These are phyloP conservation scores for Metarhizium sp. DNA, from an alignment of 2,329 filamentous ascomycete genomes.

Conservation along the genomic window DNA sequence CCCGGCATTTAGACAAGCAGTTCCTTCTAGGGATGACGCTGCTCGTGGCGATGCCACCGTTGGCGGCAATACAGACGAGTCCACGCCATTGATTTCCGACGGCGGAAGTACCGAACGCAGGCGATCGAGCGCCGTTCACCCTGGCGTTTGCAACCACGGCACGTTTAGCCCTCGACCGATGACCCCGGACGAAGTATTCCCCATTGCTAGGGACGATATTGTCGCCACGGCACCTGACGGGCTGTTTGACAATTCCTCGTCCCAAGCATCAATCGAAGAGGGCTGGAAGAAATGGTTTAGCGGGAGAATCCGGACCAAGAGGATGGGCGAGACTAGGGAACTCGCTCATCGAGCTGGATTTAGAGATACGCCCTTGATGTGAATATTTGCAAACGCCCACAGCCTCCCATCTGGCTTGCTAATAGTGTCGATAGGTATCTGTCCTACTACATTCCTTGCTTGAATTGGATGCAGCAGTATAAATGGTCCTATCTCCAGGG, in stretches of 20 bases:
- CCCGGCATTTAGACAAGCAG: constrained; percentile 6
- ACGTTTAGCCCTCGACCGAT: constrained; percentile 63
- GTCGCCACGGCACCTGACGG: constrained; percentile 23
- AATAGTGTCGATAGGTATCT: constrained; percentile 55
- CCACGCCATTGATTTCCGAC: constrained; percentile 37
- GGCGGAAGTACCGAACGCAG: constrained; percentile 3
- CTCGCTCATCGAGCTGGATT: constrained; percentile 67
- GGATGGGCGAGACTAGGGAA: constrained; percentile 62
- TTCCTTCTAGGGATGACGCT: constrained; percentile 5
- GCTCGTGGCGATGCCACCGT: constrained; percentile 5
- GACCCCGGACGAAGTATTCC: constrained; percentile 31
- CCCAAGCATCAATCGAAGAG: constrained; percentile 27
- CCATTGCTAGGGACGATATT: constrained; percentile 19
- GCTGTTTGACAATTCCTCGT: constrained; percentile 29
- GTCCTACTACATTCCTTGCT: constrained; percentile 83
- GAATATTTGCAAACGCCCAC: constrained; percentile 21
- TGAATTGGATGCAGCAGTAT: constrained; percentile 89
- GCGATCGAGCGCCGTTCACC: constrained; percentile 15
- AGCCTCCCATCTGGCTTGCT: constrained; percentile 1
- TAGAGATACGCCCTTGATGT: constrained; percentile 66
- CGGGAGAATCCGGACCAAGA: constrained; percentile 47
- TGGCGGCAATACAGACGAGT: constrained; percentile 28
- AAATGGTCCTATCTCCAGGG: constrained; percentile 71
- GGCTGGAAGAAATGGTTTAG: constrained; percentile 42
- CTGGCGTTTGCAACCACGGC: constrained; percentile 57